Evolutionary conservation across 106 monocot genomes (phyloP).

Genomic region (Hemerocallis citrina): DNA sequence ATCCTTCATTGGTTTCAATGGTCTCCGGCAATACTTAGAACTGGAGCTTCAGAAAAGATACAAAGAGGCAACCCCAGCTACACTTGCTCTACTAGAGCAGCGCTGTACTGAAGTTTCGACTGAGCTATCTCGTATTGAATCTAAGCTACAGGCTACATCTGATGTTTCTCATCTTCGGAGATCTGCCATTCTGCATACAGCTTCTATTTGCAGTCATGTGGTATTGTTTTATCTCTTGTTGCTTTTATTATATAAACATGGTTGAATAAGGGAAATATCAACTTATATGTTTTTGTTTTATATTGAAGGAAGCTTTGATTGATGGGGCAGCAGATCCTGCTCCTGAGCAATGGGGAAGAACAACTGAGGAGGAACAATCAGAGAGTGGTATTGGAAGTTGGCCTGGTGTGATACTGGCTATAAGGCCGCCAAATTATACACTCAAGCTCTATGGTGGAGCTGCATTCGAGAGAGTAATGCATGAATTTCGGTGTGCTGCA

Average conservation of each 20-base stretch:
- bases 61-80: constrained; percentile 94
- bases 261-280: background rate
- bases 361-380: constrained; percentile 63
- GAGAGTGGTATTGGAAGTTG: constrained; percentile 87
- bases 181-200: constrained; percentile 78
- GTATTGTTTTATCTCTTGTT: constrained; percentile 27
- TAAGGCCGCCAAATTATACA: constrained; percentile 69
- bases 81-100: constrained; percentile 89
- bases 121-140: constrained; percentile 63
- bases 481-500: constrained; percentile 90
- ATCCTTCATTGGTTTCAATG: constrained; percentile 66
- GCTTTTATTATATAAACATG: background rate
- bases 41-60: constrained; percentile 86
- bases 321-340: constrained; percentile 95
- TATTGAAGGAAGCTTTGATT: constrained; percentile 64
- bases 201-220: constrained; percentile 89
- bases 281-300: constrained; percentile 1
- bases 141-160: constrained; percentile 78
- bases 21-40: constrained; percentile 75
- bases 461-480: constrained; percentile 98
- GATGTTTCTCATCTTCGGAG: constrained; percentile 74
- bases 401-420: constrained; percentile 61
- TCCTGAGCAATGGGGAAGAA: constrained; percentile 96
- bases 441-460: constrained; percentile 94
- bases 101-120: constrained; percentile 65